These are phyloP conservation scores for Dothiorella sarmentorum DNA, from an alignment of 2,329 filamentous ascomycete species.

Conservation along the genomic window DNA sequence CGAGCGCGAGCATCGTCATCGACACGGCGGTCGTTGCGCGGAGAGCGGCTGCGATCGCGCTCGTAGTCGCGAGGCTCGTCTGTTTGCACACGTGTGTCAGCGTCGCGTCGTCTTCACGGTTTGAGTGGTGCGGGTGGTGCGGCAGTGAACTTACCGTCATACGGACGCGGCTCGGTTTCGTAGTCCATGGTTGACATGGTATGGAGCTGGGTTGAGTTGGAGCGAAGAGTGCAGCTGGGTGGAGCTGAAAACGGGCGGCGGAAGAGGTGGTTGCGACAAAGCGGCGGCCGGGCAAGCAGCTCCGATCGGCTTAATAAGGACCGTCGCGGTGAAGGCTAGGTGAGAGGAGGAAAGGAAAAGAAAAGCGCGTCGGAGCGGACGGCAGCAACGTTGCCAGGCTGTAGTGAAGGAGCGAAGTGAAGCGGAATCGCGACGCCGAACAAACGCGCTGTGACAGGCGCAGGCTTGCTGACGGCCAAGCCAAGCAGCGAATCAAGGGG, in stretches of 20 bases:
- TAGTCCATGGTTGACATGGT: slow-evolving; percentile 57
- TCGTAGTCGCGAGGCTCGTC: slow-evolving; percentile 61
- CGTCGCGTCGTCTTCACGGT: slow-evolving; percentile 14
- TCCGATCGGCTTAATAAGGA: slow-evolving; percentile 11
- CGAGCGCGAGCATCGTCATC: slow-evolving; percentile 58
- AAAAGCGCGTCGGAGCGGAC: slow-evolving; percentile 10
- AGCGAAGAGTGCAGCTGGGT: slow-evolving; percentile 9
- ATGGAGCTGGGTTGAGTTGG: not conserved
- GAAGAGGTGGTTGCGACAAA: slow-evolving; percentile 18
- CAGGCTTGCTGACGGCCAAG: slow-evolving; percentile 8
- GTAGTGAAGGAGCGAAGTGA: slow-evolving; percentile 13
- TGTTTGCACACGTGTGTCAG: slow-evolving; percentile 23
- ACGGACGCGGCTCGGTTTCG: slow-evolving; percentile 62
- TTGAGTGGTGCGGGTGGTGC: slow-evolving; percentile 14
- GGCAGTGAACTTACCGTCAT: slow-evolving; percentile 56
- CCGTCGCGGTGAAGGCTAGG: slow-evolving; percentile 9
- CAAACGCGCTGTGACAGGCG: slow-evolving; percentile 14
- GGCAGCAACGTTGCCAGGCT: slow-evolving; percentile 15
- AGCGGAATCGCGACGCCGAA: slow-evolving; percentile 11
- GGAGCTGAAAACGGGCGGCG: slow-evolving; percentile 17
- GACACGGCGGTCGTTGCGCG: slow-evolving; percentile 50
- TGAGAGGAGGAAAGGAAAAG: not conserved
- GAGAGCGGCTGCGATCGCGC: slow-evolving; percentile 65
- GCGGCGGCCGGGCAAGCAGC: slow-evolving; percentile 9
- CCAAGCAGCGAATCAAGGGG: slow-evolving; percentile 10